These are phyloP conservation scores for Daedaleopsis sinensis DNA, from an alignment of 768 basidiomycete species.

Conservation along the genomic window DNA sequence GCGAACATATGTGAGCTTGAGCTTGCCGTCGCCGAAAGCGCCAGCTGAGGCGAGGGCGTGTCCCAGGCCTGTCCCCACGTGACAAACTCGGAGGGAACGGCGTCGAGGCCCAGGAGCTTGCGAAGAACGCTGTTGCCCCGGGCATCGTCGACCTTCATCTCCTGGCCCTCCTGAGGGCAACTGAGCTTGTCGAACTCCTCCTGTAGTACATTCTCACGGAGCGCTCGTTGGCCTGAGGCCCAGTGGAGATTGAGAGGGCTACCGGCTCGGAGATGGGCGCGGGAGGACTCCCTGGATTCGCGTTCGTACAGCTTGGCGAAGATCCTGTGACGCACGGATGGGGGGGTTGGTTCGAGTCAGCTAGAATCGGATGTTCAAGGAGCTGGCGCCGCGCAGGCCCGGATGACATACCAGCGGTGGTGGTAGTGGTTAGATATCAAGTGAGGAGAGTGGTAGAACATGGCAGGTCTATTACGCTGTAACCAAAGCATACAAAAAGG, in stretches of 20 bases:
- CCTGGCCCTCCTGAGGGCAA: not conserved
- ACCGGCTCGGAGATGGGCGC: not conserved
- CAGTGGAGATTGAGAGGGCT: not conserved
- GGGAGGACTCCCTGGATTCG: not conserved
- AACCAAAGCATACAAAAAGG: no score
- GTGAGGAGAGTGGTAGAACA: no score
- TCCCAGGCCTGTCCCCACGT: slow-evolving; percentile 2
- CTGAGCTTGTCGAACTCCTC: not conserved
- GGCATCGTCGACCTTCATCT: not conserved
- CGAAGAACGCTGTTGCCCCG: not conserved
- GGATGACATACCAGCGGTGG: no score
- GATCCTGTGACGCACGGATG: not conserved
- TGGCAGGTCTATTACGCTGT: no score
- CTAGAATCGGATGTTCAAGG: no score
- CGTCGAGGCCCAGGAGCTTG: slow-evolving; percentile 1
- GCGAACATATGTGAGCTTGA: not conserved
- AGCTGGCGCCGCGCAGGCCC: no score
- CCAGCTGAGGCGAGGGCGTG: not conserved
- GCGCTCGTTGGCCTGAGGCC: not conserved
- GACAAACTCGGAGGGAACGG: not conserved
- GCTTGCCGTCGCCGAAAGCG: not conserved
- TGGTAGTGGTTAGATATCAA: no score
- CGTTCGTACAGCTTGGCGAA: slow-evolving; percentile 6
- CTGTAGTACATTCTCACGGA: not conserved
- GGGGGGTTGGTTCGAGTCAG: no score